phyloP scores from a whole-genome alignment of 345 rosid genomes.

The Lepidium didymum region DNA sequence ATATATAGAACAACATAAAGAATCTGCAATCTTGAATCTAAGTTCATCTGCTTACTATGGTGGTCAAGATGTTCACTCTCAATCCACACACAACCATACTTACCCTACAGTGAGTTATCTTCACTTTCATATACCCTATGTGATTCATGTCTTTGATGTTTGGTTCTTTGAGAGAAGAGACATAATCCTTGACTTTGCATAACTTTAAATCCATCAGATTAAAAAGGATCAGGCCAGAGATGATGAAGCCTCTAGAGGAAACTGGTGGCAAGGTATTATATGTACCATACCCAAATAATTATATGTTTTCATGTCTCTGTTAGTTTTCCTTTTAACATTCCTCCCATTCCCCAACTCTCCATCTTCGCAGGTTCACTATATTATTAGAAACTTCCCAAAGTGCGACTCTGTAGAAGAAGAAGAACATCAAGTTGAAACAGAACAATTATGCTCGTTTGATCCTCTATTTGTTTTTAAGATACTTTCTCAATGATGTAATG shows the following conservation, averaged over 20 bases:
- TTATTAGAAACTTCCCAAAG: conserved; percentile 39
- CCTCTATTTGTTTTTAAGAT: background rate
- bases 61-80: conserved; percentile 67
- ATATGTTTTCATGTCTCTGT: background rate
- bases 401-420: background rate
- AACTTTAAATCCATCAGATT: background rate
- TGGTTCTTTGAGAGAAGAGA: background rate
- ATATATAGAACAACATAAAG: conserved; percentile 34
- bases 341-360: background rate
- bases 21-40: conserved; percentile 50
- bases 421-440: conserved; percentile 3
- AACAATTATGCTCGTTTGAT: background rate
- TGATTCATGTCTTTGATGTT: background rate
- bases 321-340: background rate
- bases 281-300: background rate
- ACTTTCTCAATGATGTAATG: background rate
- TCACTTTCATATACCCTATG: background rate
- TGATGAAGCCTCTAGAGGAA: conserved; percentile 69
- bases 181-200: background rate
- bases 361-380: conserved; percentile 72
- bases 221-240: conserved; percentile 52
- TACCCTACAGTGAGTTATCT: conserved; percentile 47
- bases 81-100: conserved; percentile 32
- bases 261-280: conserved; percentile 86
- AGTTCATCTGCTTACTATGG: conserved; percentile 89